These are phyloP conservation scores for Tetraselmis striata DNA, from an alignment of 139 green algal genomes.

Conservation along the genomic window DNA sequence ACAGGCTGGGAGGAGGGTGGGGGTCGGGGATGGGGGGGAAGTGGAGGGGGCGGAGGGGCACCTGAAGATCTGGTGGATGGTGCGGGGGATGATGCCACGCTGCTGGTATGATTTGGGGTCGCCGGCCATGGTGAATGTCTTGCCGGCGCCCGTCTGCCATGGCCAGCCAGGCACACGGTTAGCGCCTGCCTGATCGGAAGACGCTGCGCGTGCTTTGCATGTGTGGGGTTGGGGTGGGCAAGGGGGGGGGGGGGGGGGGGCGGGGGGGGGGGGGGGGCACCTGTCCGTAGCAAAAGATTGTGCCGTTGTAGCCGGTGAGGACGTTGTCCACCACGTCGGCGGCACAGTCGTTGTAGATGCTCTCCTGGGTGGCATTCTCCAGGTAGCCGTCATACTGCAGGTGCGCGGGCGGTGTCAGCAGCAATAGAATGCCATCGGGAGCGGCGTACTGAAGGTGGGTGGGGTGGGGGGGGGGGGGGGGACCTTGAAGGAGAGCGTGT, in stretches of 20 bases:
- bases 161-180: not conserved
- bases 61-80: slow-evolving; percentile 67
- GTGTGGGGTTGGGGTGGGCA: too few species aligned
- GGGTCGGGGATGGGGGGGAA: too few species aligned
- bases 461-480: too few species aligned
- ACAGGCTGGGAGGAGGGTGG: too few species aligned
- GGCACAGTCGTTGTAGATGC: slow-evolving; percentile 39
- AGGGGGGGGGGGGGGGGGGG: too few species aligned
- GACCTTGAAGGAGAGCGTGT: not conserved
- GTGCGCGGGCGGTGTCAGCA: not conserved
- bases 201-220: too few species aligned
- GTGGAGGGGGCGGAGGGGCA: too few species aligned
- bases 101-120: slow-evolving; percentile 48
- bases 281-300: slow-evolving; percentile 72
- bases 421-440: too few species aligned
- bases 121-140: slow-evolving; percentile 75
- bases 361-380: slow-evolving; percentile 60
- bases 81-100: slow-evolving; percentile 63
- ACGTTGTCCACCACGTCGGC: slow-evolving; percentile 57
- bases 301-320: slow-evolving; percentile 67
- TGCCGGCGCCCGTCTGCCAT: slow-evolving; percentile 68
- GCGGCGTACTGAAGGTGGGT: too few species aligned
- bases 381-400: slow-evolving; percentile 68
- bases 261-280: too few species aligned
- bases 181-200: too few species aligned